Percentiles rank a stretch among this genome's conserved stretches.
Evolutionary conservation across 2,329 filamentous ascomycete species (phyloP).

Genomic region (Drechslerella dactyloides): DNA sequence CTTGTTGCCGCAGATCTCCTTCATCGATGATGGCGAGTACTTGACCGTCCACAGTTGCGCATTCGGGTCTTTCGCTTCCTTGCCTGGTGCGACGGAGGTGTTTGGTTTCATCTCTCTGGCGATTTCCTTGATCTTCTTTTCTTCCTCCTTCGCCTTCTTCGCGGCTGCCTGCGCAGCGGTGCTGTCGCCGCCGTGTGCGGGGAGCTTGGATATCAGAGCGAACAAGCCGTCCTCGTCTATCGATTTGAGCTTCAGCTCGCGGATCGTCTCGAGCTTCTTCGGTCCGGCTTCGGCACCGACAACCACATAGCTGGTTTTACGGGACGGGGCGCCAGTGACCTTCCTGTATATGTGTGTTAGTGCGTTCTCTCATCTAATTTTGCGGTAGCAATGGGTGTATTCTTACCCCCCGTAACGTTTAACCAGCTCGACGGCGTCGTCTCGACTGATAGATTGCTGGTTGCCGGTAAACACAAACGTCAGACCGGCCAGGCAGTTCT

Average conservation of each 20-base stretch:
- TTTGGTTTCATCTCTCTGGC: slow-evolving; percentile 76
- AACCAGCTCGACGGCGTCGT: slow-evolving; percentile 82
- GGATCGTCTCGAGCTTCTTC: slow-evolving; percentile 87
- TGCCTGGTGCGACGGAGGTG: slow-evolving; percentile 59
- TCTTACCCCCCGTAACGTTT: slow-evolving; percentile 78
- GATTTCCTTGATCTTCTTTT: slow-evolving; percentile 79
- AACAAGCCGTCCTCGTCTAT: slow-evolving; percentile 94
- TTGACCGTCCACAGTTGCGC: slow-evolving; percentile 89
- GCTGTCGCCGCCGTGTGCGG: slow-evolving; percentile 83
- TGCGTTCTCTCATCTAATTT: neutral
- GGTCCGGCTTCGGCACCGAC: slow-evolving; percentile 90
- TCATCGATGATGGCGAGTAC: slow-evolving; percentile 84
- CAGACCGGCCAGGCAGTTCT: slow-evolving; percentile 87
- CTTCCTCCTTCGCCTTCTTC: slow-evolving; percentile 83
- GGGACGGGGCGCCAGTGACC: slow-evolving; percentile 81
- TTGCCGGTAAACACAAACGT: slow-evolving; percentile 96
- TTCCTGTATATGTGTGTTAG: slow-evolving; percentile 64
- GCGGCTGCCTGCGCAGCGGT: slow-evolving; percentile 85
- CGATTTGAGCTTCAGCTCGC: slow-evolving; percentile 78
- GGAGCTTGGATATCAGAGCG: slow-evolving; percentile 78
- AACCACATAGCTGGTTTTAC: slow-evolving; percentile 92
- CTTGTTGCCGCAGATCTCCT: slow-evolving; percentile 96
- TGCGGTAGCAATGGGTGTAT: neutral
- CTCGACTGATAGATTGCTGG: slow-evolving; percentile 77
- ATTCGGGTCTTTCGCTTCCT: slow-evolving; percentile 60